Evolutionary conservation across 129 eudicot species (phyloP).

Genomic region (Centella asiatica): DNA sequence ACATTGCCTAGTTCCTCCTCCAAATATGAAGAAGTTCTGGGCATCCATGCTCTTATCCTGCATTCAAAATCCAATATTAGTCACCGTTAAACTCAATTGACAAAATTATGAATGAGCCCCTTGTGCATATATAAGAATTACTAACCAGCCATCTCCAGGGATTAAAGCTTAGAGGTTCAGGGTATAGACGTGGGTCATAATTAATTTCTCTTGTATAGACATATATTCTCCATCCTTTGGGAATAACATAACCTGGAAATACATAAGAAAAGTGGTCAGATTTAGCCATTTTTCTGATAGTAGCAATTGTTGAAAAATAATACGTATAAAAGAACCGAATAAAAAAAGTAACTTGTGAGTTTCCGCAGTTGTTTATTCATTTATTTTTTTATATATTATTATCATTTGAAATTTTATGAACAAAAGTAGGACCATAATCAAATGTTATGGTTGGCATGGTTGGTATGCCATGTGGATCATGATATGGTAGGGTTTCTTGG

Average conservation of each 20-base stretch:
- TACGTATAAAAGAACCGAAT: background rate
- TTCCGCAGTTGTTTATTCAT: background rate
- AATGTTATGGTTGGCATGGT: slow-evolving; percentile 63
- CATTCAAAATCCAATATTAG: slow-evolving; percentile 11
- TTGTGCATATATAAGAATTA: background rate
- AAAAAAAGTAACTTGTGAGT: background rate
- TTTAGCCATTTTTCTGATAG: background rate
- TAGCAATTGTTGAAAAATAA: background rate
- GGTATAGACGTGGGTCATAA: slow-evolving; percentile 66
- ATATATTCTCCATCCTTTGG: slow-evolving; percentile 92
- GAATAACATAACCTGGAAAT: slow-evolving; percentile 67
- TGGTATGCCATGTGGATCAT: slow-evolving; percentile 82
- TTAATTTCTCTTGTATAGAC: slow-evolving; percentile 86
- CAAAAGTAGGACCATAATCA: slow-evolving; percentile 51
- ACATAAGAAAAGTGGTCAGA: slow-evolving; percentile 2
- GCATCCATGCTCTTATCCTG: slow-evolving; percentile 62
- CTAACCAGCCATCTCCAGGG: slow-evolving; percentile 98
- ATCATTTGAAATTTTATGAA: background rate
- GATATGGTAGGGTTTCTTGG: slow-evolving; percentile 63
- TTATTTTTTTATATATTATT: too few relatives aligned
- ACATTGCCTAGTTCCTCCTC: slow-evolving; percentile 92
- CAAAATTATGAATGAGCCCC: background rate
- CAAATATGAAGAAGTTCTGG: slow-evolving; percentile 63
- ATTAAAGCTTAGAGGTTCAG: slow-evolving; percentile 72
- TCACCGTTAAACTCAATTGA: background rate